These are phyloP conservation scores for Auricularia sp. DNA, from an alignment of 768 basidiomycete genomes.

Conservation along the genomic window DNA sequence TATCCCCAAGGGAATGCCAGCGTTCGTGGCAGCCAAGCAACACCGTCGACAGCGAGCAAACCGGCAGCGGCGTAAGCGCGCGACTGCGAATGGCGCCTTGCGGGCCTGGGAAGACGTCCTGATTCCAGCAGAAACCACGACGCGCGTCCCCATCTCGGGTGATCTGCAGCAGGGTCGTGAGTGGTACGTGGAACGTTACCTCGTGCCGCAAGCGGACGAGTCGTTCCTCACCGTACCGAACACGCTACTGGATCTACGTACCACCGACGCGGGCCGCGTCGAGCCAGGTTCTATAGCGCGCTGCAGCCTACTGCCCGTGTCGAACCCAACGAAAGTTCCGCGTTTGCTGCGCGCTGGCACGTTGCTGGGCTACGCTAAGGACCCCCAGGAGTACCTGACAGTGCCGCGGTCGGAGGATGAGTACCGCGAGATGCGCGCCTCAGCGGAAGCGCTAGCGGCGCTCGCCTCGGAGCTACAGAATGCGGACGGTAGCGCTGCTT, in stretches of 20 bases:
- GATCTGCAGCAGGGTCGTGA: neutral
- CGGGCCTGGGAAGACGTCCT: neutral
- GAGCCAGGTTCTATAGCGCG: constrained; percentile 5
- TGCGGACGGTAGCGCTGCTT: neutral
- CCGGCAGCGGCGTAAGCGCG: neutral
- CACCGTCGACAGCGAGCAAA: neutral
- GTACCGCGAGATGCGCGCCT: neutral
- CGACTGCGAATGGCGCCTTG: neutral
- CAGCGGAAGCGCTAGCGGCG: neutral
- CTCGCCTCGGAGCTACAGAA: neutral
- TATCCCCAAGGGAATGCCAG: neutral
- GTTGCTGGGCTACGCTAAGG: constrained; percentile 5
- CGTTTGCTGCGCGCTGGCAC: constrained; percentile 4
- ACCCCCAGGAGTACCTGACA: constrained; percentile 7
- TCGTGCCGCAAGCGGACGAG: neutral
- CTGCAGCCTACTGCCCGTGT: constrained; percentile 3
- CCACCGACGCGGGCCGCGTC: constrained; percentile 2
- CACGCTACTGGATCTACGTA: neutral
- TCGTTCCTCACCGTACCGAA: neutral
- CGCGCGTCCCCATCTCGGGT: neutral
- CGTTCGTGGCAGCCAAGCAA: neutral
- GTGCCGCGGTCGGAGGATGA: neutral
- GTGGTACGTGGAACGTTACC: neutral
- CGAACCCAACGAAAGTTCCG: constrained; percentile 8
- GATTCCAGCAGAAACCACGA: constrained; percentile 4